phyloP scores from a whole-genome alignment of 2,329 filamentous ascomycete genomes.

The Pseudogymnoascus sp. region DNA sequence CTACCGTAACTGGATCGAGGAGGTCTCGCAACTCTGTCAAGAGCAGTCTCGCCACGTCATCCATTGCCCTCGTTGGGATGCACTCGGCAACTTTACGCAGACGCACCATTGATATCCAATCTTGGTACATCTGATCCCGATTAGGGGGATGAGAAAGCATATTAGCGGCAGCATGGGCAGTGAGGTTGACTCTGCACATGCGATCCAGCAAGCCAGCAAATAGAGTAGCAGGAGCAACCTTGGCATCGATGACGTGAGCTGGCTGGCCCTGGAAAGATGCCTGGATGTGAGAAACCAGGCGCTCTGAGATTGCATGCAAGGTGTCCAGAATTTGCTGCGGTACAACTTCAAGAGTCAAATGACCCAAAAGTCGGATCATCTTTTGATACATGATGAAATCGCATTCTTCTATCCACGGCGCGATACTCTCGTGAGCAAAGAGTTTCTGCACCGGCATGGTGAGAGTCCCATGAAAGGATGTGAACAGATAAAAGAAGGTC shows the following conservation, averaged over 20 bases:
- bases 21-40: slow-evolving; percentile 62
- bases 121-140: slow-evolving; percentile 88
- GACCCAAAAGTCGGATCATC: slow-evolving; percentile 86
- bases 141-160: slow-evolving; percentile 85
- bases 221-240: slow-evolving; percentile 77
- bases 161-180: slow-evolving; percentile 87
- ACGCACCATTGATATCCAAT: slow-evolving; percentile 67
- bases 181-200: slow-evolving; percentile 82
- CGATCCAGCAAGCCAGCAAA: slow-evolving; percentile 83
- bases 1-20: slow-evolving; percentile 58
- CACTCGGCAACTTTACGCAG: slow-evolving; percentile 56
- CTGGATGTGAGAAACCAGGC: slow-evolving; percentile 71
- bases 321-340: slow-evolving; percentile 82
- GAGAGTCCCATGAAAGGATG: slow-evolving; percentile 89
- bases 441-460: slow-evolving; percentile 95
- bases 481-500: slow-evolving; percentile 90
- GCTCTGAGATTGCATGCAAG: slow-evolving; percentile 76
- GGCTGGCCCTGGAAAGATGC: slow-evolving; percentile 82
- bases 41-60: slow-evolving; percentile 55
- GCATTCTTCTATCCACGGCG: slow-evolving; percentile 90
- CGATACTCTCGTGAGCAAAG: slow-evolving; percentile 70
- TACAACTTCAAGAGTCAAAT: slow-evolving; percentile 83
- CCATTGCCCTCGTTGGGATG: slow-evolving; percentile 55
- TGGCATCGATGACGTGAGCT: slow-evolving; percentile 75
- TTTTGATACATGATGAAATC: slow-evolving; percentile 95